Base-by-base conservation (phyloP, 768 basidiomycete genomes). In the Collybia mongolica region DNA sequence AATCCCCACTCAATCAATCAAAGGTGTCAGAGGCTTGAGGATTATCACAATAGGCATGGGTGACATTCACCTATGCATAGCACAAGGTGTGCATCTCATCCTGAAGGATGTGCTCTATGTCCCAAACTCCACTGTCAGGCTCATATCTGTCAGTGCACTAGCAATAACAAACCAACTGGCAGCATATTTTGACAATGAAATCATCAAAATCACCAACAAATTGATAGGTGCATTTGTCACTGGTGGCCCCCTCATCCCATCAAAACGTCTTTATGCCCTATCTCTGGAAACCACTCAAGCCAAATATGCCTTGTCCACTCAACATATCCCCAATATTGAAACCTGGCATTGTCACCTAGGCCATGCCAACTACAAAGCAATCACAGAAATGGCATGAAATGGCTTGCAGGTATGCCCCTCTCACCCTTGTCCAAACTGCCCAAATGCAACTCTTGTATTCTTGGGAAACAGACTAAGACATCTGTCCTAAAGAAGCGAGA, bases 381-480 rank as follows among this genome's bases (percentile, higher is more conserved):
- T 28, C 39, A 54, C 67, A 26, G 41, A 49, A 20, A 22, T n/a
- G n/a, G n/a, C n/a, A n/a, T n/a, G n/a, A n/a, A n/a, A n/a, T n/a
- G n/a, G 35, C 17, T 36, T 44, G 39, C 51, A 55, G 64, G 62
- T 60, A 62, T 64, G 55, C 54, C 52, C 15, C 36, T 54, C 23
- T 44, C 57, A 48, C 49, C 60, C n/a, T 53, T 59, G 24, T 17
- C 46, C 38, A 26, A 53, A 6, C 63, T 65, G 0, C 49, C 59
- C 1, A 62, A 57, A 48, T 71, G 68, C 57, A 59, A 65, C 42
- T 53, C 54, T 29, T 74, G 73, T 48, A 59, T 73, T 20, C 60
- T 65, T 37, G 71, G 72, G 6, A 39, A 48, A 18, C 47, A 48
- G 35, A 29, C 24, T 17, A 40, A 23, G 5, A 40, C 39, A 17